phyloP scores from a whole-genome alignment of 225 moss, liverwort and hornwort genomes.

The Physcomitrellopsis africana region DNA sequence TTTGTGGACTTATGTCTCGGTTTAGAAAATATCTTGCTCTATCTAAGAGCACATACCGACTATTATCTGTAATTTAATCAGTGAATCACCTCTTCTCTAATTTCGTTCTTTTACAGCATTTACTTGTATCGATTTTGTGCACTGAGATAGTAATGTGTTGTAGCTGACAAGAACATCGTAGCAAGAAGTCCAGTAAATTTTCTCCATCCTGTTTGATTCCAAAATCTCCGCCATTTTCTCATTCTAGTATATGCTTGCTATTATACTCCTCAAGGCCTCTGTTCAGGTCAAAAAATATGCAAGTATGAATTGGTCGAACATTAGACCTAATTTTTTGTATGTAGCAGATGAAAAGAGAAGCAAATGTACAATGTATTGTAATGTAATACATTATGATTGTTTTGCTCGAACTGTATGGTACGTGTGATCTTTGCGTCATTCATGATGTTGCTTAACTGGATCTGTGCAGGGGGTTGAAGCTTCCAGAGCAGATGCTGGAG shows the following conservation, averaged over 20 bases:
- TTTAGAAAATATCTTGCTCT: neutral
- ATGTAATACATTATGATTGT: neutral
- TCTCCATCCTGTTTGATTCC: neutral
- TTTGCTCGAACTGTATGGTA: neutral
- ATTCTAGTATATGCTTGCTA: neutral
- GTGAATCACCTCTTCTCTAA: neutral
- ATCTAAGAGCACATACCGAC: neutral
- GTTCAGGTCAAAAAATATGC: neutral
- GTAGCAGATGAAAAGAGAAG: too few relatives aligned
- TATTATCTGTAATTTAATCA: neutral
- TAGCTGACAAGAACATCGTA: neutral
- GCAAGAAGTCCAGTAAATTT: neutral
- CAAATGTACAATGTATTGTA: neutral
- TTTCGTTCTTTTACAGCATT: neutral
- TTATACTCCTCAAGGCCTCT: neutral
- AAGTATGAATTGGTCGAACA: neutral
- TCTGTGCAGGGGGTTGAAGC: slow-evolving; percentile 43
- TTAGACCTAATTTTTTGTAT: neutral
- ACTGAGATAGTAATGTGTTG: neutral
- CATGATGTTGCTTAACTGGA: slow-evolving; percentile 7
- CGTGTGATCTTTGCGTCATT: slow-evolving; percentile 5
- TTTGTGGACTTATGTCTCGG: neutral
- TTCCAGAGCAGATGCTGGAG: slow-evolving; percentile 27
- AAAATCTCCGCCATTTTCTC: neutral
- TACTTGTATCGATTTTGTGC: neutral